A percentile compares a stretch with the other conserved stretches of the same genome.
These are phyloP conservation scores for Sphaerosporella brunnea DNA, from an alignment of 495 filamentous ascomycete genomes.

Conservation along the genomic window DNA sequence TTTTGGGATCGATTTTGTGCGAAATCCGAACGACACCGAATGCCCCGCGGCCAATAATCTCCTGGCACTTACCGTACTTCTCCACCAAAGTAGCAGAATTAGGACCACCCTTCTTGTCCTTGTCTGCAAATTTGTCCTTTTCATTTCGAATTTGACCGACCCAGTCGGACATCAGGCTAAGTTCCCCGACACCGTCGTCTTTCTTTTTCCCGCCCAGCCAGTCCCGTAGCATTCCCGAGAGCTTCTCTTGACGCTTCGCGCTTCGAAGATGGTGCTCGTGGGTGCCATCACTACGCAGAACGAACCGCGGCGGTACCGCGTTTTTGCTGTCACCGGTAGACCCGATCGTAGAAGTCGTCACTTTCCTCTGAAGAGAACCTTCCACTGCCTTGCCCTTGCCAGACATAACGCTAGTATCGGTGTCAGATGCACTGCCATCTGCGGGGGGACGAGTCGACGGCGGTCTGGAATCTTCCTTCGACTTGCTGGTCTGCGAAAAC, in stretches of 20 bases:
- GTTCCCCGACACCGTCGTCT: conserved; percentile 51
- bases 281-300: conserved; percentile 41
- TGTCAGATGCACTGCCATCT: conserved; percentile 21
- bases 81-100: conserved; percentile 69
- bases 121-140: conserved; percentile 49
- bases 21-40: conserved; percentile 96
- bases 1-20: conserved; percentile 77
- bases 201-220: conserved; percentile 56
- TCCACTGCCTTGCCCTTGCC: conserved; percentile 16
- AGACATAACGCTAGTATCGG: conserved; percentile 18
- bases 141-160: conserved; percentile 79
- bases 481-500: conserved; percentile 22
- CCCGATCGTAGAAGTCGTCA: conserved; percentile 11
- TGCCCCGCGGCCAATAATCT: conserved; percentile 90
- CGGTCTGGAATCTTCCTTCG: conserved; percentile 11
- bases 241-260: conserved; percentile 80
- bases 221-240: conserved; percentile 76
- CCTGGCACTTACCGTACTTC: conserved; percentile 98
- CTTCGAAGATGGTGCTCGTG: conserved; percentile 80
- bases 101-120: conserved; percentile 57
- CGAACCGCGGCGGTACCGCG: conserved; percentile 39
- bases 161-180: conserved; percentile 90
- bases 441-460: conserved; percentile 10
- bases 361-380: conserved; percentile 18
- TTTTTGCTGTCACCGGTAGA: conserved; percentile 13